Base-by-base conservation (phyloP, 1,284 basidiomycete species). In the Cryptococcus sp. region DNA sequence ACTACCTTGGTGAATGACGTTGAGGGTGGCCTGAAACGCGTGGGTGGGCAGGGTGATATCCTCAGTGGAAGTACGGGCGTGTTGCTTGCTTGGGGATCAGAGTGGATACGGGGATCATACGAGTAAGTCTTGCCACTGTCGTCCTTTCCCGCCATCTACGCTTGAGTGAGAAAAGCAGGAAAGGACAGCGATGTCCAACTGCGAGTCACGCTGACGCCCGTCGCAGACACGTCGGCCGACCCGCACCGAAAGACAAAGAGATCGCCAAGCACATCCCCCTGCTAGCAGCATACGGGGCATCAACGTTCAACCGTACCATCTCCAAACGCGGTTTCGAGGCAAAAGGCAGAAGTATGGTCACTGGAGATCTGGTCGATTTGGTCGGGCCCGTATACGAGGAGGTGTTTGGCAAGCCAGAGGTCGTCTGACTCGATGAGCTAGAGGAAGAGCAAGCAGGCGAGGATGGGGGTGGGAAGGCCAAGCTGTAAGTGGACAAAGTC, bases 31-130 rank as follows among this genome's bases (percentile, higher is more conserved):
- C 73, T 93, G 65, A 96, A 96, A 80, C 83, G 95, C 53, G 94
- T 93, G 68, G 95, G 95, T 20, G 94, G 94, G 1, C 95, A 98
- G 76, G 95, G 95, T 0, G 95, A 99, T 77, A 87, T 99, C 48
- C 78, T 99, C 53, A 89, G 88, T 66, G 95, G 95, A 5, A 84
- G 84, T 41, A 87, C 93, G 7, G 94, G 93, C 0, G 86, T 92
- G 0, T 86, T 96, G 74, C 82, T 97, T 60, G 93, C 93, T 1
- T 99, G 95, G 94, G 91, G 89, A 3, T 89, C 89, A 75, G 92
- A 90, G 69, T 97, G 90, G 76, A 89, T 92, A 69, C 85, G 86
- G 44, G 90, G 90, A 7, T 83, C 84, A 1, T 93, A 88, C 68
- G 87, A 71, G 76, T 75, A 61, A 69, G 73, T 75, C 19, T 2